Percentiles rank a stretch among this genome's conserved stretches.
These are phyloP conservation scores for Wickerhamomyces chambardii DNA, from an alignment of 805 yeast genomes.

Conservation along the genomic window DNA sequence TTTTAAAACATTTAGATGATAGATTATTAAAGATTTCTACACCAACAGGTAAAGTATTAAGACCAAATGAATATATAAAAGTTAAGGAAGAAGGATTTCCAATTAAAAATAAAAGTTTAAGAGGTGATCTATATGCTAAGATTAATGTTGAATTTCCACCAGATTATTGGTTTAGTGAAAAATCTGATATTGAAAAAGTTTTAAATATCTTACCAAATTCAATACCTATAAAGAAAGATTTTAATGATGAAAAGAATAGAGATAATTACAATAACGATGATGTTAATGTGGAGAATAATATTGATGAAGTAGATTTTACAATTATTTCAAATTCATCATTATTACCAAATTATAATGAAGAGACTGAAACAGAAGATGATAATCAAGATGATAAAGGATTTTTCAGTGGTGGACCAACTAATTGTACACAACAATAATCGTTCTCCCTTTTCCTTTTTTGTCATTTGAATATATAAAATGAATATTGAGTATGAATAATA, in stretches of 20 bases:
- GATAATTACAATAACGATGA: constrained; percentile 9
- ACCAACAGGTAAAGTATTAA: constrained; percentile 72
- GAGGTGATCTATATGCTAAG: constrained; percentile 66
- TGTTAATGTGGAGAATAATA: constrained; percentile 13
- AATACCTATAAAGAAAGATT: constrained; percentile 1
- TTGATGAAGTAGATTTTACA: constrained; percentile 17
- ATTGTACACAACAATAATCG: constrained; percentile 6
- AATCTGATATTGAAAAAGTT: constrained; percentile 48
- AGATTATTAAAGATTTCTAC: constrained; percentile 56
- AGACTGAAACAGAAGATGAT: constrained; percentile 7
- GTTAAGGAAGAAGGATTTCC: constrained; percentile 85
- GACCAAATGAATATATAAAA: constrained; percentile 64
- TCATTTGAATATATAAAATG: too few relatives aligned
- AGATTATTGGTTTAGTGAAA: constrained; percentile 79
- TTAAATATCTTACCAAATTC: constrained; percentile 43
- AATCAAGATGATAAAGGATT: constrained; percentile 3
- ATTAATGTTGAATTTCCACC: constrained; percentile 75
- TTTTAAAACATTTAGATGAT: constrained; percentile 72
- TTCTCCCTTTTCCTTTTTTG: too few relatives aligned
- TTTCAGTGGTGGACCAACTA: constrained; percentile 3
- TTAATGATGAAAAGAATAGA: constrained; percentile 2
- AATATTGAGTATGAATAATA: too few relatives aligned
- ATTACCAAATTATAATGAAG: constrained; percentile 16
- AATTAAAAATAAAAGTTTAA: constrained; percentile 20
- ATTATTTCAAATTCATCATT: constrained; percentile 13